These are phyloP conservation scores for Cystobasidium tubakii DNA, from an alignment of 768 basidiomycete species.

Conservation along the genomic window DNA sequence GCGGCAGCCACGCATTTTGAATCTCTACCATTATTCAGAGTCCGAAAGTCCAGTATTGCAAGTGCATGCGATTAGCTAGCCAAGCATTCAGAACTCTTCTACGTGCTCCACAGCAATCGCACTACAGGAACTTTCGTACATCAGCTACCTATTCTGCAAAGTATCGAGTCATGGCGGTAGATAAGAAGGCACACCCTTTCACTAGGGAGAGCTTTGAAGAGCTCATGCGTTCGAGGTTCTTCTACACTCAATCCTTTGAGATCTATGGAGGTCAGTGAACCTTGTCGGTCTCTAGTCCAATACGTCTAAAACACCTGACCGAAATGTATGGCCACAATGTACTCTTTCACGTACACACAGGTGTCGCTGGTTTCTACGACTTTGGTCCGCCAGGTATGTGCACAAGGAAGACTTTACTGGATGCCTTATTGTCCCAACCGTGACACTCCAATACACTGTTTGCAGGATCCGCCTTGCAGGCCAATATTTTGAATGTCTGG, in stretches of 20 bases:
- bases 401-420: background rate
- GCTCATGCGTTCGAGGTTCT: constrained; percentile 82
- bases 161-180: constrained; percentile 17
- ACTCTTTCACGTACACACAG: constrained; percentile 51
- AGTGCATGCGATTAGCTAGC: constrained; percentile 12
- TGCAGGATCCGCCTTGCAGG: constrained; percentile 87
- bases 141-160: background rate
- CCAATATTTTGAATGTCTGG: constrained; percentile 96
- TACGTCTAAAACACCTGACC: background rate
- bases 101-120: constrained; percentile 1
- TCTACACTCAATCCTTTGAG: constrained; percentile 96
- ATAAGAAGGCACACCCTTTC: constrained; percentile 56
- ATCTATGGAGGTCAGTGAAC: constrained; percentile 82
- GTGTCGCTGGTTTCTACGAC: constrained; percentile 95
- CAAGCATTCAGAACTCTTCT: background rate
- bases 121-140: background rate
- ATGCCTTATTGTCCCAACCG: no score
- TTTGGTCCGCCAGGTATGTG: constrained; percentile 18
- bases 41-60: background rate
- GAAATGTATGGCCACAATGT: background rate
- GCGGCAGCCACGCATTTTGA: background rate
- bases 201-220: constrained; percentile 80
- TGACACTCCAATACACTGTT: no score
- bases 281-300: background rate
- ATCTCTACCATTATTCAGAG: background rate